Conservation (phyloP, 176 grass and related monocot species). For the Dactylis glomerata region DNA sequence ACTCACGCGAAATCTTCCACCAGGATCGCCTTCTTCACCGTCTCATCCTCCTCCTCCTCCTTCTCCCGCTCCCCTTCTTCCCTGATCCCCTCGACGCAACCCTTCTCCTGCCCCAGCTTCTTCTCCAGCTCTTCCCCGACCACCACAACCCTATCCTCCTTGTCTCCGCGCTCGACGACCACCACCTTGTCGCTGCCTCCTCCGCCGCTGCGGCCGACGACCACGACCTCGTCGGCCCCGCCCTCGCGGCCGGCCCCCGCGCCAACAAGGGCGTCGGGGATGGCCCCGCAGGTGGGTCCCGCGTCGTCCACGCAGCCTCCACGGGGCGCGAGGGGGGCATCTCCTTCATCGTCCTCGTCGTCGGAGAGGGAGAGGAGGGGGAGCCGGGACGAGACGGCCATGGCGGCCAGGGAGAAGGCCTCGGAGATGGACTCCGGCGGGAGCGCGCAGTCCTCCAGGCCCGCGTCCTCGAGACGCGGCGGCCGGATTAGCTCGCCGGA, state of each 20-base stretch:
- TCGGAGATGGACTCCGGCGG: conserved; percentile 77
- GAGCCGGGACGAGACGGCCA: conserved; percentile 36
- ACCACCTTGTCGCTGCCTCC: conserved; percentile 15
- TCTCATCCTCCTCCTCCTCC: not conserved
- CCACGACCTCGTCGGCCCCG: conserved; percentile 11
- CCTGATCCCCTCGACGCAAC: conserved; percentile 26
- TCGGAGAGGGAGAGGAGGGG: conserved; percentile 11
- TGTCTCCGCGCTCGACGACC: not conserved
- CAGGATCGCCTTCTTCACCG: conserved; percentile 24
- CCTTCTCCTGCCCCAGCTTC: conserved; percentile 8
- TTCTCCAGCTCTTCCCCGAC: conserved; percentile 24
- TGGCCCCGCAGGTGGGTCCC: not conserved
- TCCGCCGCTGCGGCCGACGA: not conserved
- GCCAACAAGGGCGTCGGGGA: conserved; percentile 24
- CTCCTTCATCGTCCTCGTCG: conserved; percentile 3
- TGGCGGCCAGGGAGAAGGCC: conserved; percentile 71
- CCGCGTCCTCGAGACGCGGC: conserved; percentile 53
- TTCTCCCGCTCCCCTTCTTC: not conserved
- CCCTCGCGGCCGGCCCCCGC: not conserved
- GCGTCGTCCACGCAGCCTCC: conserved; percentile 21
- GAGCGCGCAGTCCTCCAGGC: conserved; percentile 85
- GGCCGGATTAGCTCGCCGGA: not conserved
- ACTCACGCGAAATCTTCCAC: conserved; percentile 33
- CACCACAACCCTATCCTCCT: conserved; percentile 28
- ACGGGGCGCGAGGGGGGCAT: not conserved